Evolutionary conservation across 2,329 filamentous ascomycete species (phyloP), one percentile per base, ranked within the genome.

Genomic region (Fonsecaea pedrosoi): DNA sequence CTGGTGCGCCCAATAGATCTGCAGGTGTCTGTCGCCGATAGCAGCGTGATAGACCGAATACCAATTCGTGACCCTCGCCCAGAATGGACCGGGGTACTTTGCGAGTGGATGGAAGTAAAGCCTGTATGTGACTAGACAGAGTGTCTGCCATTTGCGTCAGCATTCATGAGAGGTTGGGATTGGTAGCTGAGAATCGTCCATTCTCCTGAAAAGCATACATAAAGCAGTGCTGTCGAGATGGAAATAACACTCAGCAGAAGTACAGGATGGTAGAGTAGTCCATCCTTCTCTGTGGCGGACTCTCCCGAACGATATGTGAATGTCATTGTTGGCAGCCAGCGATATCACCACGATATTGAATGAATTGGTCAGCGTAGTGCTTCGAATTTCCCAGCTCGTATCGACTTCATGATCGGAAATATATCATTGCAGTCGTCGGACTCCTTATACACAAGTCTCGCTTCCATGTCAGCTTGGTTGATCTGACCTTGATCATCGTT

Each of bases 81-180:
- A 42, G 45, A 65, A 54, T 15, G 62, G 62, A 12, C 62, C 62
- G 21, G 60, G 30, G 35, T 60, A 65, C 42, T 54, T 65, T 32
- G 32, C 60, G 13, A 65, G 34, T 50, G 45, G 45, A 21, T 50
- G 45, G 45, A 50, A 50, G 45, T 50, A 50, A 10, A 50, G 45
- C 18, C 45, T 21, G 30, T 50, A 50, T 25, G 25, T 12, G 45
- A 50, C 45, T 2, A 50, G 18, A 1, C 45, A 2, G 18, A 50
- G 18, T 3, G 21, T 50, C 45, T 50, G 45, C 18, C 10, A 25
- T 25, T 12, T 25, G 18, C 18, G 45, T 50, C 21, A 50, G 45
- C 12, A 3, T 50, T 21, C 10, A 50, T 50, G 45, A 21, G 9
- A 12, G 21, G 18, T 50, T 10, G 45, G 25, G 7, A n/a, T 21